phyloP scores from a whole-genome alignment of 169 alveolate species.

The Cryptosporidium felis region DNA sequence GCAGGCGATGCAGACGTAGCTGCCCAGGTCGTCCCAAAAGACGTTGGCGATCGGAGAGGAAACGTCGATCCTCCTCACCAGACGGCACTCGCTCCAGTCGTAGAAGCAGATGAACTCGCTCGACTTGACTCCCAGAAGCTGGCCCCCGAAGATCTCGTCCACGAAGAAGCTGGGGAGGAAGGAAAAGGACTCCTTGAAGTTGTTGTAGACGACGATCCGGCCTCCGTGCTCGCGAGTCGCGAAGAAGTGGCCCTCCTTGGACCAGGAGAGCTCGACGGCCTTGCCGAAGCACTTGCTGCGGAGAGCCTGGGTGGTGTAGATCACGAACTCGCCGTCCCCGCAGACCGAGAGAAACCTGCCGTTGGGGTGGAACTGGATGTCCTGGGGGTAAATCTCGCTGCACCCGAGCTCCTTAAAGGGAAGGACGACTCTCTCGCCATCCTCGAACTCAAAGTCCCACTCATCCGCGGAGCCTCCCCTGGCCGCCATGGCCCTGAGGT shows the following conservation, averaged over 20 bases:
- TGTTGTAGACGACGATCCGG: constrained; percentile 83
- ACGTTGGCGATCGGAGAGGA: constrained; percentile 61
- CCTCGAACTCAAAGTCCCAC: constrained; percentile 79
- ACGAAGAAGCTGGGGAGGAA: constrained; percentile 86
- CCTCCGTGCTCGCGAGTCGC: constrained; percentile 91
- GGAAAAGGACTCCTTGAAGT: constrained; percentile 83
- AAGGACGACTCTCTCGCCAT: constrained; percentile 78
- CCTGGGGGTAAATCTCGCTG: constrained; percentile 93
- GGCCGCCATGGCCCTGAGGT: constrained; percentile 79
- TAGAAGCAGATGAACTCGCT: constrained; percentile 91
- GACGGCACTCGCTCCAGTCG: constrained; percentile 90
- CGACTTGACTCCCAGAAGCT: constrained; percentile 85
- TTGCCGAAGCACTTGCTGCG: constrained; percentile 92
- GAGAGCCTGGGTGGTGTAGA: constrained; percentile 89
- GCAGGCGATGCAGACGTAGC: constrained; percentile 74
- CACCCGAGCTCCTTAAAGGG: constrained; percentile 88
- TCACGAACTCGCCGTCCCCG: constrained; percentile 97
- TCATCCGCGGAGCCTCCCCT: constrained; percentile 71
- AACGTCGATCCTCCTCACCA: constrained; percentile 76
- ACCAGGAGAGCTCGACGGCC: constrained; percentile 93
- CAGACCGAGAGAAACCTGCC: constrained; percentile 95
- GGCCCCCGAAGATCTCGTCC: constrained; percentile 91
- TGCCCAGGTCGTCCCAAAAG: constrained; percentile 73
- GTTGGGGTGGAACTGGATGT: constrained; percentile 93
- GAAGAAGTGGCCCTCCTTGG: constrained; percentile 89